Percentiles rank a stretch among this genome's conserved stretches.
phyloP scores from a whole-genome alignment of 2,329 filamentous ascomycete species.

The Penicillium sp. region DNA sequence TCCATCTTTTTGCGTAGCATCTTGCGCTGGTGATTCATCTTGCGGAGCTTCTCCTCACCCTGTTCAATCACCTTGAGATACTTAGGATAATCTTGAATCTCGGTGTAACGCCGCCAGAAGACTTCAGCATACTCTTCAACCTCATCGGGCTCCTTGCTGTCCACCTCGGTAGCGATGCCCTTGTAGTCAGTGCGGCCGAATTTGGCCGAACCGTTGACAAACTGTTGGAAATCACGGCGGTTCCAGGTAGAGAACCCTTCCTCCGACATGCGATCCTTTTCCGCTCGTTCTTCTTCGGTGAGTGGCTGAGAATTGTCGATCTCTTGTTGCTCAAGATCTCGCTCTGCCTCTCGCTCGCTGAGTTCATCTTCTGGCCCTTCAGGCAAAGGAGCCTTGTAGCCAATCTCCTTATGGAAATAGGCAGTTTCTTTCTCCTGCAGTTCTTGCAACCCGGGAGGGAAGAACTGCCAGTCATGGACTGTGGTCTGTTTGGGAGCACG shows the following conservation, averaged over 20 bases:
- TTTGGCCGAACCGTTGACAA: slow-evolving; percentile 91
- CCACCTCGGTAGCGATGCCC: slow-evolving; percentile 82
- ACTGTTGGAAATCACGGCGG: slow-evolving; percentile 95
- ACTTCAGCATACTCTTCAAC: slow-evolving; percentile 90
- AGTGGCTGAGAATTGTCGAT: slow-evolving; percentile 89
- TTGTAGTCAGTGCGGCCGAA: slow-evolving; percentile 86
- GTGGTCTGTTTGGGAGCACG: slow-evolving; percentile 88
- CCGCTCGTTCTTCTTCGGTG: slow-evolving; percentile 83
- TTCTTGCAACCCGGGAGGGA: slow-evolving; percentile 77
- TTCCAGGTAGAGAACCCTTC: slow-evolving; percentile 96
- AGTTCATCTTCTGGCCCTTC: slow-evolving; percentile 88
- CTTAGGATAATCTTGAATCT: slow-evolving; percentile 86
- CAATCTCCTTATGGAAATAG: slow-evolving; percentile 92
- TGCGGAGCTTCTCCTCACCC: slow-evolving; percentile 84
- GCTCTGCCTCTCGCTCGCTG: slow-evolving; percentile 81
- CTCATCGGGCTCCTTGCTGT: slow-evolving; percentile 82
- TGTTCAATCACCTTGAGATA: slow-evolving; percentile 87
- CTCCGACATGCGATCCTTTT: slow-evolving; percentile 78
- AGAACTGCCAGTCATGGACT: slow-evolving; percentile 97
- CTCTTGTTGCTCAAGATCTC: slow-evolving; percentile 81
- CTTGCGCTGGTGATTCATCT: slow-evolving; percentile 88
- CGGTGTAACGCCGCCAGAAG: slow-evolving; percentile 93
- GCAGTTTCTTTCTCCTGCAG: slow-evolving; percentile 96
- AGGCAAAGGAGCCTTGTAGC: slow-evolving; percentile 86
- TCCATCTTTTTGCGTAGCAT: slow-evolving; percentile 93